Evolutionary conservation across 164 flowering plant genomes (phyloP).

Genomic region (Tetrastigma voinierianum): DNA sequence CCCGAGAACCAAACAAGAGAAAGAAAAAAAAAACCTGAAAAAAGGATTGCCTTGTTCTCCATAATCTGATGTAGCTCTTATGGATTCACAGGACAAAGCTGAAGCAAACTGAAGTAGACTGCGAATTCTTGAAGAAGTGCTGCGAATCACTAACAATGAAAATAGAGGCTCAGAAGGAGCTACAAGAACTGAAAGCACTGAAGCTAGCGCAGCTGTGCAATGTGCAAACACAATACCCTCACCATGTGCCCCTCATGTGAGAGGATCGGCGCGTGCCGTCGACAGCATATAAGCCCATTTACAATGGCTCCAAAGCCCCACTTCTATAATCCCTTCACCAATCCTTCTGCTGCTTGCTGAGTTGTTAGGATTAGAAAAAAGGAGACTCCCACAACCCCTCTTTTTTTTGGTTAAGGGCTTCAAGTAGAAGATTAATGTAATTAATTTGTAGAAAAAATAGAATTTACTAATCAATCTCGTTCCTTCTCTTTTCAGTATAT

Average conservation of each 20-base stretch:
- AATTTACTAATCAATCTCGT: conserved; percentile 11
- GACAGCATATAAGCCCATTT: conserved; percentile 27
- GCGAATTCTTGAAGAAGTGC: conserved; percentile 81
- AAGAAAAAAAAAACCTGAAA: not conserved
- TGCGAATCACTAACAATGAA: conserved; percentile 73
- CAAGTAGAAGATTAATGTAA: conserved; percentile 16
- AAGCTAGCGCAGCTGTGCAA: conserved; percentile 69
- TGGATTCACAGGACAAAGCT: conserved; percentile 66
- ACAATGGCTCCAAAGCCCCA: conserved; percentile 47
- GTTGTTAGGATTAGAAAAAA: not conserved
- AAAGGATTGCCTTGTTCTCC: not conserved
- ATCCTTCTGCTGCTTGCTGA: conserved; percentile 67
- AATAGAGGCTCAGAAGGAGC: conserved; percentile 78
- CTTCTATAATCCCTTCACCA: conserved; percentile 52
- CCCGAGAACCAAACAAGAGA: not conserved
- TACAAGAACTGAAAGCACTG: conserved; percentile 75
- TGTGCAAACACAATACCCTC: no score
- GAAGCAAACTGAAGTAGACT: conserved; percentile 90
- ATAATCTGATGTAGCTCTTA: not conserved
- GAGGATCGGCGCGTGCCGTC: conserved; percentile 41
- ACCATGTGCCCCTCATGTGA: conserved; percentile 87
- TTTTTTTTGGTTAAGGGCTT: conserved; percentile 30
- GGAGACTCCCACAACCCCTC: conserved; percentile 12
- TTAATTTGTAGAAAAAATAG: conserved; percentile 21
- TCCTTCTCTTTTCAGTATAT: not conserved